Conservation (phyloP, 192 early-diverging fungal species). For the Gonapodya sp. region DNA sequence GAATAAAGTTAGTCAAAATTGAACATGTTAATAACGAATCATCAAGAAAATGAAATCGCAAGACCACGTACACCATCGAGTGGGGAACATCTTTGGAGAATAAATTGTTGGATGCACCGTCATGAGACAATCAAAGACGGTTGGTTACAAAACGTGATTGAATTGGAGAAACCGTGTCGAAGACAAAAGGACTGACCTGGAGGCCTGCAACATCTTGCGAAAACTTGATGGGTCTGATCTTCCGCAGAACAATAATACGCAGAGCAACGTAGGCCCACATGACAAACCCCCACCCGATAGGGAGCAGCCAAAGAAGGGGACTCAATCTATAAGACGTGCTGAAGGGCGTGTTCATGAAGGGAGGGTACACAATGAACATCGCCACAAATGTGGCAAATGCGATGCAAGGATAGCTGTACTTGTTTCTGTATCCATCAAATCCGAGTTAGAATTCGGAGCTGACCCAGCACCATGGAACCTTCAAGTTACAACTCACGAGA, state of each 20-base stretch:
- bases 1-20: neutral
- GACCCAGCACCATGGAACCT: neutral
- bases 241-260: slow-evolving; percentile 53
- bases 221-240: slow-evolving; percentile 49
- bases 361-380: slow-evolving; percentile 71
- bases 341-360: slow-evolving; percentile 69
- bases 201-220: neutral
- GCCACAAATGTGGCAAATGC: slow-evolving; percentile 40
- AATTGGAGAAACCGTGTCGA: neutral
- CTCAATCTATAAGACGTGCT: slow-evolving; percentile 53
- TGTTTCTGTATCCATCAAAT: slow-evolving; percentile 58
- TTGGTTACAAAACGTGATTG: neutral
- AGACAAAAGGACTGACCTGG: neutral
- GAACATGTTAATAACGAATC: neutral
- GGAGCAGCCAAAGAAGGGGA: slow-evolving; percentile 74
- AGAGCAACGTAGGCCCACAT: slow-evolving; percentile 65
- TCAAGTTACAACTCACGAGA: slow-evolving; percentile 11
- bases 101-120: too few species aligned
- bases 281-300: slow-evolving; percentile 70
- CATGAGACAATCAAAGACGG: neutral
- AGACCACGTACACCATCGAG: neutral
- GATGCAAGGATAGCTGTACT: slow-evolving; percentile 56
- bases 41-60: neutral
- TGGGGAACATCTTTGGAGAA: neutral
- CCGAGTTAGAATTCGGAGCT: slow-evolving; percentile 17